Evolutionary conservation across 768 basidiomycete genomes (phyloP).

Genomic region (Podaxis carcinomalis): DNA sequence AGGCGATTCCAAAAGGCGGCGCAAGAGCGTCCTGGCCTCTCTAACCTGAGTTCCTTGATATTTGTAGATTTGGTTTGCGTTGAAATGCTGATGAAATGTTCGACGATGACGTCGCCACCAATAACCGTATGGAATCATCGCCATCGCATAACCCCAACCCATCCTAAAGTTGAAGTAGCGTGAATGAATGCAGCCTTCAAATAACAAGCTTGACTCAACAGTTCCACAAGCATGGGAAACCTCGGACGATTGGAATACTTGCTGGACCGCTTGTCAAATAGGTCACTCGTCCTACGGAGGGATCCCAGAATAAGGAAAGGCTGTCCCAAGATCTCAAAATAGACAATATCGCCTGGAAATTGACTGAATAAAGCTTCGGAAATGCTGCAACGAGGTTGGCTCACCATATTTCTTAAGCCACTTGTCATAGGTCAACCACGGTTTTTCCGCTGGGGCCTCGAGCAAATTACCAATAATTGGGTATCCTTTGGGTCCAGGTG

Average conservation of each 20-base stretch:
- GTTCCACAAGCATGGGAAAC: conserved; percentile 1
- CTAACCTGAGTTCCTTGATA: conserved; percentile 21
- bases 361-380: neutral
- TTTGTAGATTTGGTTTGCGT: conserved; percentile 17
- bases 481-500: conserved; percentile 15
- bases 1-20: conserved; percentile 17
- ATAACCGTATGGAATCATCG: conserved; percentile 22
- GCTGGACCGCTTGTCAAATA: conserved; percentile 16
- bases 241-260: conserved; percentile 15
- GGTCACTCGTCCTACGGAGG: conserved; percentile 1
- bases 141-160: conserved; percentile 20
- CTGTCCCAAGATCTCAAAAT: conserved; percentile 11
- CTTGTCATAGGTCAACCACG: conserved; percentile 12
- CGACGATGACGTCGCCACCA: conserved; percentile 24
- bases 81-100: conserved; percentile 21
- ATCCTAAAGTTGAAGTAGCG: conserved; percentile 13
- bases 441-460: conserved; percentile 3
- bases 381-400: neutral
- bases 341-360: conserved; percentile 14
- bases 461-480: conserved; percentile 13
- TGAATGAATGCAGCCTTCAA: neutral
- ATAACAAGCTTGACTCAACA: neutral
- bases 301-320: conserved; percentile 13
- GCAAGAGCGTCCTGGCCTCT: conserved; percentile 19
- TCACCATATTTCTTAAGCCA: conserved; percentile 12